Evolutionary conservation across 495 filamentous ascomycete genomes (phyloP).

Genomic region (Aspergillus carlsbadensis): DNA sequence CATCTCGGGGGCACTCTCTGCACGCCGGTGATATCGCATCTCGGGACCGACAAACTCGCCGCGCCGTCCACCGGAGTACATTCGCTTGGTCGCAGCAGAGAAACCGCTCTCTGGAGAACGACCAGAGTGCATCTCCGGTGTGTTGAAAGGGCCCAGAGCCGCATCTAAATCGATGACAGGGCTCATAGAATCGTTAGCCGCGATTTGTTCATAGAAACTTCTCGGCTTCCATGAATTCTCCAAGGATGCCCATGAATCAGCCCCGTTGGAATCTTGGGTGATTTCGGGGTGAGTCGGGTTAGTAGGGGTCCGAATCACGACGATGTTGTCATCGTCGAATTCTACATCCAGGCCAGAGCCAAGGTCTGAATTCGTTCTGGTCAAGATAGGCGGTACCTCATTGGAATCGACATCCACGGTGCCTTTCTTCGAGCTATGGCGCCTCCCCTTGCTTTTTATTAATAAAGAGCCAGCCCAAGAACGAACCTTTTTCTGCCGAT

Average conservation of each 20-base stretch:
- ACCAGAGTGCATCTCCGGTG: conserved; percentile 53
- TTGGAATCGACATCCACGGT: conserved; percentile 25
- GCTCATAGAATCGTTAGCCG: conserved; percentile 59
- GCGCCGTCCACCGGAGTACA: conserved; percentile 80
- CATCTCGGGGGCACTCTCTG: conserved; percentile 90
- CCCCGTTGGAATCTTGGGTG: conserved; percentile 24
- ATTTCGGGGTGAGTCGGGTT: conserved; percentile 33
- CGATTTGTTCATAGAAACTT: conserved; percentile 46
- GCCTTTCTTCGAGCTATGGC: conserved; percentile 37
- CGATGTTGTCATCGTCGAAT: conserved; percentile 55
- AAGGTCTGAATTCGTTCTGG: conserved; percentile 41
- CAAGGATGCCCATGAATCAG: conserved; percentile 26
- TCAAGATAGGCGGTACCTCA: conserved; percentile 43
- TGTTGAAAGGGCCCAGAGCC: conserved; percentile 91
- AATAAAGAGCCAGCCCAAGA: conserved; percentile 79
- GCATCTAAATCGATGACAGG: conserved; percentile 94
- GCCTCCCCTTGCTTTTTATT: conserved; percentile 59
- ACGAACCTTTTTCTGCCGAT: conserved; percentile 77
- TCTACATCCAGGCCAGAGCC: conserved; percentile 47
- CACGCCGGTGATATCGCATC: conserved; percentile 85
- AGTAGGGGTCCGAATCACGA: conserved; percentile 47
- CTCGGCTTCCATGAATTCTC: conserved; percentile 49
- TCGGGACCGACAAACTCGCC: conserved; percentile 77
- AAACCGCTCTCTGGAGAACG: conserved; percentile 56
- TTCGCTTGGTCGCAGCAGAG: conserved; percentile 63